Evolutionary conservation across 129 eudicot species (phyloP), one percentile per base, ranked within the genome.

Genomic region (Solidago caesia): DNA sequence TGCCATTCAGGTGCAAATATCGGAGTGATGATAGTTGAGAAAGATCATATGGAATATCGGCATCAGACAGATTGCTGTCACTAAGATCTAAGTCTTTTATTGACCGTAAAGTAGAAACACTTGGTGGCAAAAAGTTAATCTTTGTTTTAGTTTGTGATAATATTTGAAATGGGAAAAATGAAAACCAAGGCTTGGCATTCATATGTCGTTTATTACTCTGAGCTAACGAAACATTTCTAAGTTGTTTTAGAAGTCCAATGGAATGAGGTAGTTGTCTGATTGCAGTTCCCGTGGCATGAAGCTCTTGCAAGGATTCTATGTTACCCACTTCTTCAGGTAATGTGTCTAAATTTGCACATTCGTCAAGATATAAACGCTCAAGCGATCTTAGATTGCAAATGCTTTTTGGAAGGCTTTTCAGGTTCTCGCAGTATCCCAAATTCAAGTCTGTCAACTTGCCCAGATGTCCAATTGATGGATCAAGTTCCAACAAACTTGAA

Each of bases 381-480:
- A 76, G 74, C 64, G 74, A 65, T 29, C 39, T 70, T 65, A 81
- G 63, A 14, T 62, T 55, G 57, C 80, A 62, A 44, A 81, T 70
- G 62, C 44, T 52, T 44, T 64, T 58, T 14, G 87, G 78, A 70
- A 83, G 73, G 57, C 25, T 70, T 51, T 48, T 74, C 3, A 83
- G 77, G 48, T 74, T 75, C n/a, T 21, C 44, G 56, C 84, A 68
- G 13, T 70, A 60, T 63, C 76, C 74, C 51, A 80, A 49, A 76
- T 80, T 75, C 65, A 83, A 72, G n/a, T 27, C 25, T 4, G 75
- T 59, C 14, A 83, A 68, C 67, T 44, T 75, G 47, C n/a, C 45
- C 14, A 79, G 76, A 59, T 11, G 9, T 59, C 81, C 87, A 71
- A 83, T 64, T 70, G 87, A 70, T 10, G 60, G 46, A 56, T 83